Evolutionary conservation across 2,329 filamentous ascomycete species (phyloP), one percentile per base, ranked within the genome.

Genomic region (Aspergillus spinulosporus): DNA sequence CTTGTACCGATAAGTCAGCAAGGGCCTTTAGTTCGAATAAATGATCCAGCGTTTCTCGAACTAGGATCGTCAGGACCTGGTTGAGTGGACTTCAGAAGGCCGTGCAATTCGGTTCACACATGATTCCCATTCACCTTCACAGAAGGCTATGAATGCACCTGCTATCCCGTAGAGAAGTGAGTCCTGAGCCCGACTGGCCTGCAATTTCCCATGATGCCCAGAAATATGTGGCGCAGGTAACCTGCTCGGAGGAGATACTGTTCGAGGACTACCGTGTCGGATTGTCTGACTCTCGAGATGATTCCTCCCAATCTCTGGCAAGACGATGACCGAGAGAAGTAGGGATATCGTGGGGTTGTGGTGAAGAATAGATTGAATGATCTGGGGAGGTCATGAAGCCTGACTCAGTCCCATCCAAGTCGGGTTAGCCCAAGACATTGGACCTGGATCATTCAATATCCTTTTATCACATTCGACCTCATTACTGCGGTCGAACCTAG

Each of bases 251-350:
- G 34, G 36, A 42, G 36, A n/a, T 5, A 8, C 8, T 21, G 14
- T 5, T 40, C n/a, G 12, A 42, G 37, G 15, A 29, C 11, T 26
- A 9, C 28, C 21, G 48, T 43, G 48, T 50, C 48, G 7, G 6
- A 43, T 29, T 28, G n/a, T 12, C 48, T 43, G 48, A 50, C 48
- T 50, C 48, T 49, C 5, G n/a, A 29, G n/a, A 31, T 28, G 11
- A 31, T 5, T 12, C 37, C 9, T 5, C 21, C 12, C 36, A 2
- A 2, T 32, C 40, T 34, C 21, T 28, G 26, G 43, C 37, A 4
- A 7, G 7, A n/a, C 43, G 48, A 3, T 43, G 37, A 15, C 36
- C n/a, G 37, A 39, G 37, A 21, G 21, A 50, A n/a, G 21, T 11
- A 50, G 8, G 37, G 21, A 32, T 42, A 21, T n/a, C 34, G 15